These are phyloP conservation scores for Pichia sp. DNA, from an alignment of 1,139 yeast species.

Conservation along the genomic window DNA sequence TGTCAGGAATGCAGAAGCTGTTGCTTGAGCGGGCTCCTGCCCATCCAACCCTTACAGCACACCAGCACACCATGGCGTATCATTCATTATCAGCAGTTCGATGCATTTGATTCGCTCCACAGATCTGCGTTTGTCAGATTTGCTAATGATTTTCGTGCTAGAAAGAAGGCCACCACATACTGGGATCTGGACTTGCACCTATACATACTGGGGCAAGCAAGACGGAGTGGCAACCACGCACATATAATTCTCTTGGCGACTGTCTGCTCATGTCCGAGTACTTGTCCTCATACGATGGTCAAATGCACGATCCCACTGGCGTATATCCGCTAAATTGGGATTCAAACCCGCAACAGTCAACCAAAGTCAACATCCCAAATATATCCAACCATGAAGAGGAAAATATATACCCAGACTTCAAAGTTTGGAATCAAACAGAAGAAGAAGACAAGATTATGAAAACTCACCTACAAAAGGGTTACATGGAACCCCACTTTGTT, in stretches of 20 bases:
- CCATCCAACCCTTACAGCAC: too few relatives aligned
- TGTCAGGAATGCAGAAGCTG: background rate
- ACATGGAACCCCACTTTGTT: conserved; percentile 50
- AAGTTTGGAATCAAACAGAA: conserved; percentile 68
- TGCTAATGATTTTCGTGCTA: background rate
- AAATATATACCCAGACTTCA: conserved; percentile 64
- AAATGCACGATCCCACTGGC: conserved; percentile 32
- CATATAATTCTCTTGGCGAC: background rate
- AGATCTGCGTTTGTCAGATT: background rate
- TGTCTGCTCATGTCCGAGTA: conserved; percentile 1
- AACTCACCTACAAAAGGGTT: conserved; percentile 55
- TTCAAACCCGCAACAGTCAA: conserved; percentile 2
- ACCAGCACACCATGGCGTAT: background rate
- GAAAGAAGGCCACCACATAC: background rate
- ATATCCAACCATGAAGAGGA: background rate
- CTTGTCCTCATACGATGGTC: conserved; percentile 19
- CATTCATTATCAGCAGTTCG: background rate
- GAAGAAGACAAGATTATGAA: conserved; percentile 50
- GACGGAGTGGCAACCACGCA: background rate
- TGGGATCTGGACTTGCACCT: background rate
- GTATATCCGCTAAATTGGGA: conserved; percentile 34
- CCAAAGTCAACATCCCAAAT: conserved; percentile 1
- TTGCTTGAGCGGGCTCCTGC: background rate
- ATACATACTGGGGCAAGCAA: background rate
- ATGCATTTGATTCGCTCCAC: background rate